These are phyloP conservation scores for Hansenula anomala DNA, from an alignment of 1,139 yeast species.

Conservation along the genomic window DNA sequence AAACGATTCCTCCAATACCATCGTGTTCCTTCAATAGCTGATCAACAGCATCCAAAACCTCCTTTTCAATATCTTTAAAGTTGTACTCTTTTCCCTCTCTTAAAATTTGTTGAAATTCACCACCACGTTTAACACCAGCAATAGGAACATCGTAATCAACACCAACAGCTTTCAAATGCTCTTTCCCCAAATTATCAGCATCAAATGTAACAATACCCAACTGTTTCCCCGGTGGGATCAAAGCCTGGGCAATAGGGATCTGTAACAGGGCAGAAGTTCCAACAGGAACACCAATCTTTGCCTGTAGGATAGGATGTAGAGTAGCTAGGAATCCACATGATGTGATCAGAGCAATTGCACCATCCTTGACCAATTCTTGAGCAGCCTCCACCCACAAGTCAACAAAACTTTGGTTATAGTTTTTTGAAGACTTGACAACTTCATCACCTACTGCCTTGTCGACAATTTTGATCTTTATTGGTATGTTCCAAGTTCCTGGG, in stretches of 20 bases:
- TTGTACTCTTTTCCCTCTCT: conserved; percentile 46
- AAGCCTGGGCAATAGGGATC: conserved; percentile 10
- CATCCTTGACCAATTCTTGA: conserved; percentile 11
- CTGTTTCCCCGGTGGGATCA: conserved; percentile 5
- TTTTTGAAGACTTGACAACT: conserved; percentile 9
- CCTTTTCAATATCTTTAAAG: conserved; percentile 60
- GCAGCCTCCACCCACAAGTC: conserved; percentile 12
- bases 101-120: conserved; percentile 10
- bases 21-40: conserved; percentile 4
- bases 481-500: conserved; percentile 11
- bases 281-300: conserved; percentile 10
- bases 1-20: conserved; percentile 9
- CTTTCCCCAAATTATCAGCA: conserved; percentile 5
- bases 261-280: conserved; percentile 14
- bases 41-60: conserved; percentile 10
- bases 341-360: conserved; percentile 14
- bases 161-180: conserved; percentile 12
- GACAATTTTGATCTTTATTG: conserved; percentile 13
- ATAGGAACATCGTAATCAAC: conserved; percentile 11
- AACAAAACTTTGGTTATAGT: conserved; percentile 7
- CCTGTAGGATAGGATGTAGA: conserved; percentile 9
- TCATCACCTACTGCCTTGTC: conserved; percentile 7
- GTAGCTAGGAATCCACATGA: conserved; percentile 16
- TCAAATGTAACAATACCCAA: conserved; percentile 14
- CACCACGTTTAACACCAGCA: conserved; percentile 11